Evolutionary conservation across 2,329 filamentous ascomycete species (phyloP), one percentile per base, ranked within the genome.

Genomic region (Aureobasidium leucospermi): DNA sequence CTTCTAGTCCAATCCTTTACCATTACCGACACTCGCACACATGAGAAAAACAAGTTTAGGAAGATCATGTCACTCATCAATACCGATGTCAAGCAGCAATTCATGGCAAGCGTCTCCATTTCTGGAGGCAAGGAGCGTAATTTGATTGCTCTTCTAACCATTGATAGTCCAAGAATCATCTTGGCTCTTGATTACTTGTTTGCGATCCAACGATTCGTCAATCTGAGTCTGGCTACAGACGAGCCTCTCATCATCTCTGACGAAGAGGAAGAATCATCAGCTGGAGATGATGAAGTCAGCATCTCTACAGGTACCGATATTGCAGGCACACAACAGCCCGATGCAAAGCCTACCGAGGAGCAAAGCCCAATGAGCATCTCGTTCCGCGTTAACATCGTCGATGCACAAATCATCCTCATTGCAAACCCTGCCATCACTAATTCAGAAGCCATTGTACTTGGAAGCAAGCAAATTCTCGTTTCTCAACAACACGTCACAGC

Each of bases 11-110:
- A 94, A 61, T 94, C 93, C 0, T 96, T 99, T 71, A 96, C 91
- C 0, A 96, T 97, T 64, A 84, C 89, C 59, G 94, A 99, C 71
- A 96, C 88, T 63, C 86, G 95, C n/a, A 86, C 85, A 4, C 83
- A 85, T 58, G 92, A 96, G 67, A 89, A 87, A 5, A 99, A 96
- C 77, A 96, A 96, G 70, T 99, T 95, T 80, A 85, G 91, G 53
- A 95, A 93, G 72, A 96, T 99, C 75, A 97, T 99, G 94, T 92
- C 92, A 1, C 86, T 96, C 59, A 91, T 92, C 68, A 97, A 96
- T 73, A 93, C 91, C 66, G 88, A 92, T 59, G 91, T 94, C 58
- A 83, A 85, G 47, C 92, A 97, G 71, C 95, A 99, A 67, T 92
- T 99, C 69, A 99, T 99, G 94, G 94, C 94, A 16, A 96, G 89